phyloP scores from a whole-genome alignment of 2,329 filamentous ascomycete genomes.

The Fusarium keratoplasticum region DNA sequence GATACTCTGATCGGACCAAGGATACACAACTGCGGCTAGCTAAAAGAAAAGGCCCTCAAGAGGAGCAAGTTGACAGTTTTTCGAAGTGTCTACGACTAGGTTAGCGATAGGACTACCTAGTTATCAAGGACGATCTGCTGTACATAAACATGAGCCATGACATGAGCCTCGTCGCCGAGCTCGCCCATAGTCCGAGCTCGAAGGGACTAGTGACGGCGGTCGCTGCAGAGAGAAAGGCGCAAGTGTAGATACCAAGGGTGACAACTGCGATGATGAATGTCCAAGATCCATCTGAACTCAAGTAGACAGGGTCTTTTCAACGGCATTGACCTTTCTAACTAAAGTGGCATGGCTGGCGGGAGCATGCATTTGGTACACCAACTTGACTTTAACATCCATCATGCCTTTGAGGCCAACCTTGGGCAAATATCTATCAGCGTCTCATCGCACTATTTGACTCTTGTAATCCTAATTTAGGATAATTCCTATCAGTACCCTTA shows the following conservation, averaged over 20 bases:
- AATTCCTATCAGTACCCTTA: neutral
- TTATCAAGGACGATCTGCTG: slow-evolving; percentile 10
- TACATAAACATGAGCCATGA: slow-evolving; percentile 2
- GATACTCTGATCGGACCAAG: slow-evolving; percentile 4
- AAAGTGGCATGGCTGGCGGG: too few relatives aligned
- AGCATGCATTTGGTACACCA: too few relatives aligned
- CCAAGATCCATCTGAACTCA: too few relatives aligned
- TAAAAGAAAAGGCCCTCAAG: slow-evolving; percentile 14
- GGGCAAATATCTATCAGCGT: neutral
- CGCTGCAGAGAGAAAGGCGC: too few relatives aligned
- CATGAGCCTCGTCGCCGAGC: too few relatives aligned
- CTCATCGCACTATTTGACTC: neutral
- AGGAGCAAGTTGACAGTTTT: slow-evolving; percentile 12
- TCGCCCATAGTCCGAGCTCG: too few relatives aligned
- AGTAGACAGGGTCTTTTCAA: too few relatives aligned
- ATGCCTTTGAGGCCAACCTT: neutral
- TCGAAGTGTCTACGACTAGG: slow-evolving; percentile 14
- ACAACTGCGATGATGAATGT: too few relatives aligned
- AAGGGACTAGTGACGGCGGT: too few relatives aligned
- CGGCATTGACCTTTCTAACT: too few relatives aligned
- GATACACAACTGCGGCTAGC: slow-evolving; percentile 3
- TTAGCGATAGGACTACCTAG: slow-evolving; percentile 19
- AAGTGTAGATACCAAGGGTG: too few relatives aligned
- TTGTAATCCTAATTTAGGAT: neutral
- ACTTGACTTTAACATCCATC: too few relatives aligned